A percentile compares a stretch with the other conserved stretches of the same genome.
Evolutionary conservation across 2,329 filamentous ascomycete genomes (phyloP).

Genomic region (Zymoseptoria crescenta): DNA sequence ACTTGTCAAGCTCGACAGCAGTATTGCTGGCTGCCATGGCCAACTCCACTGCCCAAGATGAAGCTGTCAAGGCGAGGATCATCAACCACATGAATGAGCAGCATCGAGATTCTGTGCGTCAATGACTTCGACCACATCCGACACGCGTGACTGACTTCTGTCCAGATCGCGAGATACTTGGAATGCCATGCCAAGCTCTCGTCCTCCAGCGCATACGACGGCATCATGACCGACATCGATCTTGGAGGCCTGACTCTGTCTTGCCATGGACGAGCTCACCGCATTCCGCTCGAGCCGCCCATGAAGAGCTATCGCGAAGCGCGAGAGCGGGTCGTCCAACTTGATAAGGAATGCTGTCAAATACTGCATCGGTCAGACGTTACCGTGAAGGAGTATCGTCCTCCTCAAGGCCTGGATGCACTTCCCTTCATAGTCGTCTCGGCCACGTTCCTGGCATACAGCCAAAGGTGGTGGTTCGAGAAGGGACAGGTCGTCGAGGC

Average conservation of each 20-base stretch:
- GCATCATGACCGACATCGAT: constrained; percentile 58
- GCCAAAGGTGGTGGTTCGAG: constrained; percentile 44
- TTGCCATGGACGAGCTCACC: constrained; percentile 43
- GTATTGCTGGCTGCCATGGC: constrained; percentile 12
- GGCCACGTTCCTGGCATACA: constrained; percentile 48
- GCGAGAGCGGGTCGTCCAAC: constrained; percentile 62
- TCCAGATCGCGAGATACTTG: constrained; percentile 62
- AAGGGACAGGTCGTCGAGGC: constrained; percentile 38
- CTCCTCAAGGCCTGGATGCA: constrained; percentile 44
- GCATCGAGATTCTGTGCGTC: constrained; percentile 57
- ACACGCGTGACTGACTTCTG: constrained; percentile 2
- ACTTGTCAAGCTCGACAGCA: background rate
- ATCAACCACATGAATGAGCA: constrained; percentile 82
- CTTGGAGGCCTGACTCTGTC: constrained; percentile 55
- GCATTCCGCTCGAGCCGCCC: constrained; percentile 61
- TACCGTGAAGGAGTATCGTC: constrained; percentile 46
- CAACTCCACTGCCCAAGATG: constrained; percentile 30
- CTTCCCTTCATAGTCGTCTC: constrained; percentile 49
- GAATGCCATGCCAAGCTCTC: constrained; percentile 59
- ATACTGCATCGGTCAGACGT: constrained; percentile 55
- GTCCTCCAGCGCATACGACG: constrained; percentile 46
- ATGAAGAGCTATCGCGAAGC: constrained; percentile 61
- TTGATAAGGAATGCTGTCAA: constrained; percentile 55
- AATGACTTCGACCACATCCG: background rate
- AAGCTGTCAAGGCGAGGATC: constrained; percentile 52